phyloP scores from a whole-genome alignment of 345 rosid genomes.

The Lumnitzera racemosa region DNA sequence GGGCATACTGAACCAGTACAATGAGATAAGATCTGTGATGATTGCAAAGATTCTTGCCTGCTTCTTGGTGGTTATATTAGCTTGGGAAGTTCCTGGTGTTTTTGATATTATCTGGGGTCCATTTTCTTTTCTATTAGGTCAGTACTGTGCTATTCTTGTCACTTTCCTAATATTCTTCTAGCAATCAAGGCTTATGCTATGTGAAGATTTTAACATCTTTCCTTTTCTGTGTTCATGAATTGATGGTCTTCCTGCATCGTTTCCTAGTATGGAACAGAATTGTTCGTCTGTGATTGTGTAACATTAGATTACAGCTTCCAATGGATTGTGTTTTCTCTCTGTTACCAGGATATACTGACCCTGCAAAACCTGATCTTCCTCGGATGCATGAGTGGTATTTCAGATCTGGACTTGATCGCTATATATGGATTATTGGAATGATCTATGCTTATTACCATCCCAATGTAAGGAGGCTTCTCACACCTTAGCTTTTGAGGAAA shows the following conservation, averaged over 20 bases:
- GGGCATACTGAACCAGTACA: constrained; percentile 76
- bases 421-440: constrained; percentile 95
- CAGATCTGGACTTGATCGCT: constrained; percentile 98
- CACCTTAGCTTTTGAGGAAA: constrained; percentile 3
- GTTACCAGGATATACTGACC: constrained; percentile 76
- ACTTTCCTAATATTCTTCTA: not conserved
- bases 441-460: constrained; percentile 94
- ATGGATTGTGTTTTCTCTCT: not conserved
- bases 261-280: no score
- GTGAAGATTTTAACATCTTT: no score
- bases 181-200: no score
- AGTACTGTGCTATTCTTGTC: constrained; percentile 17
- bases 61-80: constrained; percentile 73
- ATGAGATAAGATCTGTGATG: constrained; percentile 90
- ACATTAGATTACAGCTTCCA: not conserved
- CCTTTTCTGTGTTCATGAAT: no score
- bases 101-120: constrained; percentile 82
- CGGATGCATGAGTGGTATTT: constrained; percentile 91
- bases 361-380: constrained; percentile 82
- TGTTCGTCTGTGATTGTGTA: not conserved
- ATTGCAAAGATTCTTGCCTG: constrained; percentile 68
- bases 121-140: constrained; percentile 62
- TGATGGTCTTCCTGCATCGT: no score
- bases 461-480: constrained; percentile 41
- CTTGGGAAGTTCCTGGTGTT: constrained; percentile 95